Base-by-base conservation (phyloP, 441 rosid genomes). In the Croton laevigatus region DNA sequence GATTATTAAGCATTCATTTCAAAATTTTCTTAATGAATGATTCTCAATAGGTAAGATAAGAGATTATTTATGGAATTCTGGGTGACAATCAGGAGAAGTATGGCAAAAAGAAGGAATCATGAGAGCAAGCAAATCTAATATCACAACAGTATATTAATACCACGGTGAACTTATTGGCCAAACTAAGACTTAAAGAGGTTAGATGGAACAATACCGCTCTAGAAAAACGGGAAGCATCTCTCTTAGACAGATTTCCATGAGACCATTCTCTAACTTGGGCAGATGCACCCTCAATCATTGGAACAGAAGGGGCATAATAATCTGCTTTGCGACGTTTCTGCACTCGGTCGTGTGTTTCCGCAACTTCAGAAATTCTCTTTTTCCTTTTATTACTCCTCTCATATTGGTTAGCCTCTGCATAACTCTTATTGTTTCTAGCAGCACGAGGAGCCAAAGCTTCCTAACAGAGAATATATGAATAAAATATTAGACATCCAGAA, bases 201-300 rank as follows among this genome's bases (percentile, higher is more conserved):
- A 23, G 52, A 12, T 52, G 49, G 70, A 66, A 57, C 48, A 88
- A 40, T 86, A 96, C 99, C 81, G 91, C 91, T 73, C 98, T 96
- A 69, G 88, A 93, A 87, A 96, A 91, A 40, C 97, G 92, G 49
- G 78, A 83, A n/a, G 99, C 98, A 81, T 96, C 98, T 87, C 95
- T 90, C 86, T 96, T 96, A 27, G 96, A 88, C 67, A 96, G 79
- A 85, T 94, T 96, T 80, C 98, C 98, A 38, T 86, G 81, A 62
- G 97, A 91, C 98, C 99, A 96, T 77, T 93, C 98, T 79, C 98
- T 85, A 76, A 89, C 98, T 91, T 94, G 98, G 73, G 89, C 97
- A 77, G 89, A 75, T 70, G 98, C 93, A 52, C 98, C 98, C 16
- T 94, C 98, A 66, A 96, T 77, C 79, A 86, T 72, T 71, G 99